Conservation (phyloP, 2,329 filamentous ascomycete genomes). For the Gaeumannomyces sp. region DNA sequence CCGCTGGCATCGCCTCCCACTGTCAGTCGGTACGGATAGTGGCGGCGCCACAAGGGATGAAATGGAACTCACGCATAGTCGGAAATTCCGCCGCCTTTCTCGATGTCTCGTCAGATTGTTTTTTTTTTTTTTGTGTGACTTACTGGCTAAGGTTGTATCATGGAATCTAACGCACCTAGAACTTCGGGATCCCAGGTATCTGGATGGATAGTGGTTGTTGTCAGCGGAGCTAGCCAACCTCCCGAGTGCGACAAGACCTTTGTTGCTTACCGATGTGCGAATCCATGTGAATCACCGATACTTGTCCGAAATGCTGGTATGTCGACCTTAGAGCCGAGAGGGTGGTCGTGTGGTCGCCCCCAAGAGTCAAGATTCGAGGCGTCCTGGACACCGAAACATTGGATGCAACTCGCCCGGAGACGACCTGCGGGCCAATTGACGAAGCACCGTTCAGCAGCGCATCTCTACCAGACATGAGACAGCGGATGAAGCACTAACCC, state of each 20-base stretch:
- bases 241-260: neutral
- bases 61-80: slow-evolving; percentile 45
- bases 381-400: slow-evolving; percentile 36
- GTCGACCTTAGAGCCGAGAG: slow-evolving; percentile 56
- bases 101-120: neutral
- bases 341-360: slow-evolving; percentile 60
- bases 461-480: too few species aligned
- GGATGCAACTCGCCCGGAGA: slow-evolving; percentile 26
- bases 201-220: slow-evolving; percentile 15
- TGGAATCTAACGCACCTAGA: slow-evolving; percentile 30
- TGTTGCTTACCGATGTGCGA: slow-evolving; percentile 27
- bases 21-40: neutral
- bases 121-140: slow-evolving; percentile 13
- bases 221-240: slow-evolving; percentile 13
- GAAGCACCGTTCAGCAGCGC: too few species aligned
- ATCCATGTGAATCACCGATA: slow-evolving; percentile 61
- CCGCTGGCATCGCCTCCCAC: slow-evolving; percentile 25
- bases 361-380: slow-evolving; percentile 53
- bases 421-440: slow-evolving; percentile 10
- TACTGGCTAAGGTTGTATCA: neutral
- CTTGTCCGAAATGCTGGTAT: slow-evolving; percentile 43
- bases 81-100: slow-evolving; percentile 46
- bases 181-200: slow-evolving; percentile 68
- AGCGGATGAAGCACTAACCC: slow-evolving; percentile 25
- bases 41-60: neutral